Evolutionary conservation across 805 yeast species (phyloP), one percentile per base, ranked within the genome.

Genomic region (Wickerhamiella domercqiae): DNA sequence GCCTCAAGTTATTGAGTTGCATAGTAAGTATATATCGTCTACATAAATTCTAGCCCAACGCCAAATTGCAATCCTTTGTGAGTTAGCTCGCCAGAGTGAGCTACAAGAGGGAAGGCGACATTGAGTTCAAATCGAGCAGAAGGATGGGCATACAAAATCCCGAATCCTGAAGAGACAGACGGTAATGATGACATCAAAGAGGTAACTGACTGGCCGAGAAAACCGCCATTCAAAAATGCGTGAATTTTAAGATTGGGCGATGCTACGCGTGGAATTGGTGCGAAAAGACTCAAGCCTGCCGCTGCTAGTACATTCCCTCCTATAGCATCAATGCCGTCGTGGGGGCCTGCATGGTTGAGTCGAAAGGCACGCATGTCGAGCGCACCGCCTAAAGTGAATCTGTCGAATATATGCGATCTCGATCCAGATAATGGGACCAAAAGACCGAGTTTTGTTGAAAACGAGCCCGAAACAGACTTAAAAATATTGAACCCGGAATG

Each of bases 361-460:
- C 70, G 64, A 51, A 78, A 81, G 1, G 86, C 83, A 40, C 78
- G 64, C 21, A 83, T 71, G 38, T 76, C 78, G 38, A 73, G 68
- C 11, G 75, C 70, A 0, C 94, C 95, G 14, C 95, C 93, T 32
- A 80, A 63, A 50, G 75, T 81, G 54, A 86, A 87, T 45, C 80
- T 68, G 55, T 87, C 98, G 52, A 76, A 68, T 21, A 76, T 51
- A 49, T 79, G 86, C 1, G 80, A 58, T 2, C 29, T 14, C 3
- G 17, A 5, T 6, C 29, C 57, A 34, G 43, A 42, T 21, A 45
- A 29, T 2, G 50, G 43, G 7, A 32, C 14, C n/a, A 53, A 47
- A 11, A 38, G 24, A n/a, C 53, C 53, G 4, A 39, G 3, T 19
- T 46, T 39, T 1, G 40, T 35, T 7, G 48, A 47, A 5, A 48